Evolutionary conservation across 2,329 filamentous ascomycete species (phyloP), one percentile per base, ranked within the genome.

Genomic region (Pseudocercospora crystallina): DNA sequence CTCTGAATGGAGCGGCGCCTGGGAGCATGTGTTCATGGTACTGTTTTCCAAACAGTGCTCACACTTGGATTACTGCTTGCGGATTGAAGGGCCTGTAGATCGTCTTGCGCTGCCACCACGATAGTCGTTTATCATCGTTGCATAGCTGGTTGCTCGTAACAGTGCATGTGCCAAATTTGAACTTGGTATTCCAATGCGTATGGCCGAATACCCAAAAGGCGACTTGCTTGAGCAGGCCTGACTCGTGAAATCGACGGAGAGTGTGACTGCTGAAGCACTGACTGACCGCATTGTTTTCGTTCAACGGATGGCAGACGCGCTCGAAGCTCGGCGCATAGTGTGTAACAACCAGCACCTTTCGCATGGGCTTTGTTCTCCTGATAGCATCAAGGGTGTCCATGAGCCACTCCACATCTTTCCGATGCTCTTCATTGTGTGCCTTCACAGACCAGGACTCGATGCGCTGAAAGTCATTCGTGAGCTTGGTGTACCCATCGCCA

Each of bases 251-350:
- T 7, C 7, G 3, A 7, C 4, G 7, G 7, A 26, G 20, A 77
- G 58, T 52, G 80, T 77, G 1, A 78, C 81, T 14, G 71, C 74
- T 65, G 81, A 84, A 0, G 74, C 80, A 37, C 67, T 70, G n/a
- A 64, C 71, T 70, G 72, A 76, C 0, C 10, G 71, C 69, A 31
- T 70, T 79, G 8, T 69, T 61, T 10, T 65, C 60, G 44, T 84
- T 68, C 40, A 74, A 65, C 0, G 79, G 80, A 9, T 69, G 70
- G 1, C 76, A 78, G 0, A 76, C 77, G 8, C 69, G 71, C 39
- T 73, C 53, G 1, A 77, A 60, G 4, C 66, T 74, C 1, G 81
- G 81, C 1, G 80, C 80, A 58, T 84, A 80, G 56, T 84, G 81
- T 0, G 79, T 83, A 2, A 75, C 73, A 1, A 83, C 70, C 17